Base-by-base conservation (phyloP, 345 rosid genomes). In the Eucalyptus erythrocorys region DNA sequence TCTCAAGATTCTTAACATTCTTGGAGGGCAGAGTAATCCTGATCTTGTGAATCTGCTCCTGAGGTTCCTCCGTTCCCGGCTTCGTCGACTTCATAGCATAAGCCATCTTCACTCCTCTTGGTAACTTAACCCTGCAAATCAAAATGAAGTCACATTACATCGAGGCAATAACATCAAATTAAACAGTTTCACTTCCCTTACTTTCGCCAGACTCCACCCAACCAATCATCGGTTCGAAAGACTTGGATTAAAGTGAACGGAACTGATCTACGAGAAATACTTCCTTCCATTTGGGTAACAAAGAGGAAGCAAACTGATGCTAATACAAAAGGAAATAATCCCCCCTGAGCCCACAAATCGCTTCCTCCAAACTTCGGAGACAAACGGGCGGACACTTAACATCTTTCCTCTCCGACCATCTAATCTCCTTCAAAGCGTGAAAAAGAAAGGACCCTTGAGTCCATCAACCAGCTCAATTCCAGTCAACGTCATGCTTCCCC, bases 1-100 rank as follows among this genome's bases (percentile, higher is more conserved):
- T 89, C 89, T 89, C 90, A n/a, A 89, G 89, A 76, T 89, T 89
- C 85, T 89, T 87, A 40, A 89, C 90, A 66, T 89, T 87, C 88
- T 87, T 89, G 10, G 90, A 89, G 84, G 90, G 87, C 14, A 89
- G 90, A 32, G 90, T 89, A 64, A 89, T 89, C 64, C 90, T 89
- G 61, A 89, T 89, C 40, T 82, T 89, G 84, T 89, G 90, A 81
- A 89, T 82, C 89, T 81, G 84, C 87, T 88, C 89, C 89, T 59
- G 89, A 8, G 89, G 11, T 43, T 87, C 90, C 87, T 89, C 90
- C 68, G 87, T n/a, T 2, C 90, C 90, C 0, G 90, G 90, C 87
- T 89, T 89, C 2, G 61, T 87, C 26, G 90, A 89, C 87, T 89
- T 89, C 89, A 89, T 86, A 10, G 87, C 89, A 45, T 87, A 89